Evolutionary conservation across 306 rosid genomes (phyloP), one percentile per base, ranked within the genome.

Genomic region (Cicer bijugum): DNA sequence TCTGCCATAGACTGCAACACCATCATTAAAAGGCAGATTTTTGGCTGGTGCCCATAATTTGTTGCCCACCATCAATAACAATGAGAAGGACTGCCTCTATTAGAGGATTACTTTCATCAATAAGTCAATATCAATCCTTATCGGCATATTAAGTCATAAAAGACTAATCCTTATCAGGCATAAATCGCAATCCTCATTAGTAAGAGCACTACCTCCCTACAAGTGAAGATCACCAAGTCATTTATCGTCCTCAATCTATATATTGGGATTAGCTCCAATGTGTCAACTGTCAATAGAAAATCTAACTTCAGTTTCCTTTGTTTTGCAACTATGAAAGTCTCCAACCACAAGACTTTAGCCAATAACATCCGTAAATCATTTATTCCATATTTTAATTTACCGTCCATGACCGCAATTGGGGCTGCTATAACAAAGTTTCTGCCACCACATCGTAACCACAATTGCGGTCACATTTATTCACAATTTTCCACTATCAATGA

Each of bases 211-310:
- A 19, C 28, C 37, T 40, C 47, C 47, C 6, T 33, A 68, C 62
- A 58, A 46, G 75, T 37, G 70, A 77, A 39, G 53, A 69, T 39
- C 45, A 38, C 53, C 50, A 33, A 68, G 70, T 35, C 60, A 57
- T 45, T 33, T 45, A 57, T 63, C 8, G 28, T 63, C 33, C 69
- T 15, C 50, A 62, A 62, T 5, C 68, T 7, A 38, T 39, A 15
- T 8, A 63, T 14, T 39, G 50, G n/a, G 28, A 64, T 9, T 42
- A 17, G 16, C 52, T 15, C 14, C 1, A 64, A 37, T 28, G 52
- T 42, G 7, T 42, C 52, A 42, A 64, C 17, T 42, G 7, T 42
- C 38, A 42, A 64, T 43, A 63, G 5, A 40, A 4, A 62, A 62
- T 42, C 48, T 43, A 42, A 10, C 35, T 12, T 43, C 53, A 6